Evolutionary conservation across 2,329 filamentous ascomycete genomes (phyloP), one percentile per base, ranked within the genome.

Genomic region (Claviceps maximensis): DNA sequence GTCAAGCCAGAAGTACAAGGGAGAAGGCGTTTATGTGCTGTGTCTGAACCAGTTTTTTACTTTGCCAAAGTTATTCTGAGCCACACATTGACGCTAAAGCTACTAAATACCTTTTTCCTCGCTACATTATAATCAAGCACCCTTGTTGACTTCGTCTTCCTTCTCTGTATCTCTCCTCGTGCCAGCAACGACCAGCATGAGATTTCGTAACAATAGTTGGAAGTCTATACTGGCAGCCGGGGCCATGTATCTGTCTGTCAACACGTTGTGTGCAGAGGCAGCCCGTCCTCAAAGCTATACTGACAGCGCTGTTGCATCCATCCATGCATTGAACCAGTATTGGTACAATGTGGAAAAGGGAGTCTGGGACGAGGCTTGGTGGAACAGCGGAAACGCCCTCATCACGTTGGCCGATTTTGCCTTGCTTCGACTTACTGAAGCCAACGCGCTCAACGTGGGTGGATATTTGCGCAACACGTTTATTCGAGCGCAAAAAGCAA

Each of bases 361-460:
- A 3, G 69, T 86, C 13, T 88, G 82, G 81, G 67, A 79, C 52
- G 75, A 76, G 0, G 74, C 76, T 8, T 89, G 85, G 85, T 89
- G 85, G 85, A 86, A 87, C 61, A 76, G 77, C 51, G 85, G 78
- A 46, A 88, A 87, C 61, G 74, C 75, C 54, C 69, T 88, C 55
- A 85, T 82, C 0, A 75, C 74, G 3, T 65, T 87, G 19, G 77
- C 74, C 50, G 79, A 87, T 61, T 77, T 75, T 61, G 67, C 71
- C 4, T 52, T 55, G 12, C 56, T 72, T 9, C 64, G 68, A 44
- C 58, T 62, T 1, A 55, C 59, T 8, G 62, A 64, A 29, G 68
- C 68, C 38, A 67, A 68, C 50, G 49, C 61, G 46, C 59, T 74
- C 49, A 67, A 69, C 55, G 60, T 77, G 23, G 63, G 65, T 13